phyloP scores from a whole-genome alignment of 495 filamentous ascomycete species.

The Elaphomyces granulatus region DNA sequence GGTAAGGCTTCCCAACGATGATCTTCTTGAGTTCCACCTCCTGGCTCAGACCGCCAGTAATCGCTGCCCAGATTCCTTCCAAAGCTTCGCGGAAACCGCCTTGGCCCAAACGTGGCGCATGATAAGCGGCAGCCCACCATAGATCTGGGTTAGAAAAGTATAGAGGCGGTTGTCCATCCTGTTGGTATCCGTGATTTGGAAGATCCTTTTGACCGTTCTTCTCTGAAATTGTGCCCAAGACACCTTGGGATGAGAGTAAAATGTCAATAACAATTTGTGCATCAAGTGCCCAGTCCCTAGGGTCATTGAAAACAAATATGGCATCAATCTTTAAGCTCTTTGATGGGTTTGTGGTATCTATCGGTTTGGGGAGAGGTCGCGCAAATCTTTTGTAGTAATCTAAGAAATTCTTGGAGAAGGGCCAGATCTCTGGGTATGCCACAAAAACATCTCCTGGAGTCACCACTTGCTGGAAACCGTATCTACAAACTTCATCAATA shows the following conservation, averaged over 20 bases:
- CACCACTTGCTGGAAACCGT: slow-evolving; percentile 75
- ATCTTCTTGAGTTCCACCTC: slow-evolving; percentile 46
- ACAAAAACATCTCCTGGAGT: slow-evolving; percentile 72
- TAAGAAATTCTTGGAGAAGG: slow-evolving; percentile 50
- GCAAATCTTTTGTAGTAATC: slow-evolving; percentile 47
- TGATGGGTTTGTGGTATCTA: slow-evolving; percentile 22
- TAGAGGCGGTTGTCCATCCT: slow-evolving; percentile 62
- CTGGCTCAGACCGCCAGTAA: slow-evolving; percentile 44
- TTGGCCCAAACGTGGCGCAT: slow-evolving; percentile 81
- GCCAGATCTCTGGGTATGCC: slow-evolving; percentile 62
- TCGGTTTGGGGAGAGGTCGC: slow-evolving; percentile 38
- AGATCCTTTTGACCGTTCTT: slow-evolving; percentile 39
- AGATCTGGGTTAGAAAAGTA: slow-evolving; percentile 89
- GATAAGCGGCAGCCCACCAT: slow-evolving; percentile 70
- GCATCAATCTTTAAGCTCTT: slow-evolving; percentile 60
- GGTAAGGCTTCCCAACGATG: slow-evolving; percentile 73
- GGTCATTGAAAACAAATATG: slow-evolving; percentile 81
- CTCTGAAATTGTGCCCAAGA: slow-evolving; percentile 60
- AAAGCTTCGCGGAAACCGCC: slow-evolving; percentile 79
- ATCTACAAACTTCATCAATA: too few relatives aligned
- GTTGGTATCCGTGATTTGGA: slow-evolving; percentile 60
- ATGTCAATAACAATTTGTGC: slow-evolving; percentile 68
- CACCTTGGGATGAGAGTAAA: slow-evolving; percentile 56
- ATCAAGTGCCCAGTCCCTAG: slow-evolving; percentile 89
- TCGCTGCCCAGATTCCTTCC: slow-evolving; percentile 57